A percentile compares a stretch with the other conserved stretches of the same genome.
These are phyloP conservation scores for Oidiodendron maius DNA, from an alignment of 495 filamentous ascomycete genomes.

Conservation along the genomic window DNA sequence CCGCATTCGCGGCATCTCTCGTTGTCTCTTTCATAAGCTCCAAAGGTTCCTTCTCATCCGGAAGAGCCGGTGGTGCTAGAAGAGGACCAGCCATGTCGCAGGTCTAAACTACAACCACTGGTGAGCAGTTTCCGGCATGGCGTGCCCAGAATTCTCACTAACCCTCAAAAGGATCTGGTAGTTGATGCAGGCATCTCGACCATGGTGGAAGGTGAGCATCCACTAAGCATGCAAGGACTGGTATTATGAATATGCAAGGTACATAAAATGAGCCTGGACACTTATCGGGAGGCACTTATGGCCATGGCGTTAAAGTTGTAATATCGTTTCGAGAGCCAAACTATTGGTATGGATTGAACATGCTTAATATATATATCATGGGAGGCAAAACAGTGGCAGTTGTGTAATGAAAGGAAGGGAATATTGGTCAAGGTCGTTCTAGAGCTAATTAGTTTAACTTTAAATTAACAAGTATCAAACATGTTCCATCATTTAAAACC, in stretches of 20 bases:
- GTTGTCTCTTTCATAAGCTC: constrained; percentile 43
- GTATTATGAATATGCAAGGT: constrained; percentile 5
- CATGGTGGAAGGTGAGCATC: constrained; percentile 13
- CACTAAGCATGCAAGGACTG: constrained; percentile 7
- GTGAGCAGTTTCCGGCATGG: constrained; percentile 14
- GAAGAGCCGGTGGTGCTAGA: constrained; percentile 37
- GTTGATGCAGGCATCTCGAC: constrained; percentile 16
- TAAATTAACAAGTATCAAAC: no score
- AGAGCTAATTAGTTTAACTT: no score
- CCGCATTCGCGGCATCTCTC: constrained; percentile 48
- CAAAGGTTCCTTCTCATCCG: constrained; percentile 8
- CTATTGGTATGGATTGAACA: constrained; percentile 2
- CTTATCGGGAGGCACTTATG: constrained; percentile 1
- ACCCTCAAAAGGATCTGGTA: constrained; percentile 10
- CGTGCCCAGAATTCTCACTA: constrained; percentile 10
- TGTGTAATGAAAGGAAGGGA: no score
- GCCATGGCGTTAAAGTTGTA: constrained; percentile 13
- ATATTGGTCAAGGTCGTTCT: no score
- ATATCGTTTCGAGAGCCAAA: constrained; percentile 6
- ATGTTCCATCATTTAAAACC: no score
- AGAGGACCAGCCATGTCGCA: constrained; percentile 57
- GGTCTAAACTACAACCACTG: constrained; percentile 41
- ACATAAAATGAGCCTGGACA: constrained; percentile 7
- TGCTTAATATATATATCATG: constrained; percentile 21
- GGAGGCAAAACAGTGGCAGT: not conserved